These are phyloP conservation scores for Panaeolus cyanescens DNA, from an alignment of 768 basidiomycete species.

Conservation along the genomic window DNA sequence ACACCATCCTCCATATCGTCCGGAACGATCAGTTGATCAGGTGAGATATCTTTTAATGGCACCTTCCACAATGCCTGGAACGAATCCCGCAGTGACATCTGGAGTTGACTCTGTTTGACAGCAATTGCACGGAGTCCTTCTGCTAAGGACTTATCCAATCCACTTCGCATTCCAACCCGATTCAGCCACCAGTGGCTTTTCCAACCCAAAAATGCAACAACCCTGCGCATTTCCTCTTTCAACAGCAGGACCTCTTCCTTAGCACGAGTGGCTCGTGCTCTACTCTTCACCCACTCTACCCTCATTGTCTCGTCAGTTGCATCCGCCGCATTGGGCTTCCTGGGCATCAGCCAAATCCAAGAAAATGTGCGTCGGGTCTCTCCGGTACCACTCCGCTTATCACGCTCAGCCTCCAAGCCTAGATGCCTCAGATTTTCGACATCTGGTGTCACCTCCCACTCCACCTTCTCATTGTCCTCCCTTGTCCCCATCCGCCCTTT, in stretches of 20 bases:
- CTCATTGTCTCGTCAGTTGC: constrained; percentile 13
- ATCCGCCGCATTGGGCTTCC: not conserved
- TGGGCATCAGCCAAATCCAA: constrained; percentile 4
- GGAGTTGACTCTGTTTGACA: not conserved
- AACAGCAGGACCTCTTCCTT: constrained; percentile 24
- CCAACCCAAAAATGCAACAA: constrained; percentile 14
- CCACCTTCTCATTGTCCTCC: not conserved
- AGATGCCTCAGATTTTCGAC: not conserved
- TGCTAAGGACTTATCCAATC: not conserved
- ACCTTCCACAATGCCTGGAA: not conserved
- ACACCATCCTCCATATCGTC: no score
- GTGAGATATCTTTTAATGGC: not conserved
- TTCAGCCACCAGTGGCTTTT: constrained; percentile 17
- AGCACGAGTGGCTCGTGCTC: constrained; percentile 16
- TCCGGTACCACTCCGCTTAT: not conserved
- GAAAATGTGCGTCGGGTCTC: not conserved
- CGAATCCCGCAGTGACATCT: not conserved
- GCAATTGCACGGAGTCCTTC: constrained; percentile 3
- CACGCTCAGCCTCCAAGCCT: not conserved
- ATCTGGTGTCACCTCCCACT: not conserved
- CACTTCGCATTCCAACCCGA: not conserved
- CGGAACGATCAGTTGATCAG: not conserved
- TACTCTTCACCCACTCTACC: constrained; percentile 25
- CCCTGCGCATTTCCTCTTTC: constrained; percentile 25
- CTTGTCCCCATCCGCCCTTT: not conserved